A percentile compares a stretch with the other conserved stretches of the same genome.
Conservation (phyloP, 345 rosid species). For the Gossypium arboreum region DNA sequence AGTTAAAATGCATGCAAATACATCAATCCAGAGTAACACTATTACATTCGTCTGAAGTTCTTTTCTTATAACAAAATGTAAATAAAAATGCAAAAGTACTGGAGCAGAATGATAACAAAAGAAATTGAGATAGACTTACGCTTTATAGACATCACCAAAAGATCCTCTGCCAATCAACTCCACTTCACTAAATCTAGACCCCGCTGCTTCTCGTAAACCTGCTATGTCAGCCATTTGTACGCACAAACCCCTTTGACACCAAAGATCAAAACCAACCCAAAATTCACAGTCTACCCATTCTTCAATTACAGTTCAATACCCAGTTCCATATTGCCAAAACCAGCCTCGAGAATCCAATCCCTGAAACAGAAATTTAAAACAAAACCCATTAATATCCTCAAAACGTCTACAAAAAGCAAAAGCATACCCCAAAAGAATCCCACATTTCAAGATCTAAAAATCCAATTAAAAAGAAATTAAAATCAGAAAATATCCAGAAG, state of each 20-base stretch:
- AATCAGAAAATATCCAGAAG: conserved; percentile 19
- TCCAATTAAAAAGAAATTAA: neutral
- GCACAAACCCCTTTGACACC: conserved; percentile 18
- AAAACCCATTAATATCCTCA: neutral
- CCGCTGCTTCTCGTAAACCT: conserved; percentile 78
- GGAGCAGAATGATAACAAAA: neutral
- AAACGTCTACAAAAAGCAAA: neutral
- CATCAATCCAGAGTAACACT: neutral
- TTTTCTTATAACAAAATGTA: neutral
- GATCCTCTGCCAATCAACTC: conserved; percentile 98
- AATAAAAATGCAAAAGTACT: conserved; percentile 8
- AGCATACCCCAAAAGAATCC: neutral
- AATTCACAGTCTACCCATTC: conserved; percentile 6
- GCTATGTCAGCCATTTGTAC: conserved; percentile 70
- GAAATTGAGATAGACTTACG: conserved; percentile 47
- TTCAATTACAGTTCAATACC: neutral
- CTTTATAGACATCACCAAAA: conserved; percentile 97
- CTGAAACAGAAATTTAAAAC: neutral
- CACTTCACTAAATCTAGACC: conserved; percentile 67
- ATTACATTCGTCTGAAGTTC: neutral
- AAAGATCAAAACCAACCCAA: conserved; percentile 9
- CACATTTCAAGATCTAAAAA: conserved; percentile 17
- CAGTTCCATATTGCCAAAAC: conserved; percentile 12
- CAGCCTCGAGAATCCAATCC: neutral
- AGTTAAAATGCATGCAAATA: neutral